phyloP scores from a whole-genome alignment of 2,329 filamentous ascomycete genomes.

The Beauveria asiatica region DNA sequence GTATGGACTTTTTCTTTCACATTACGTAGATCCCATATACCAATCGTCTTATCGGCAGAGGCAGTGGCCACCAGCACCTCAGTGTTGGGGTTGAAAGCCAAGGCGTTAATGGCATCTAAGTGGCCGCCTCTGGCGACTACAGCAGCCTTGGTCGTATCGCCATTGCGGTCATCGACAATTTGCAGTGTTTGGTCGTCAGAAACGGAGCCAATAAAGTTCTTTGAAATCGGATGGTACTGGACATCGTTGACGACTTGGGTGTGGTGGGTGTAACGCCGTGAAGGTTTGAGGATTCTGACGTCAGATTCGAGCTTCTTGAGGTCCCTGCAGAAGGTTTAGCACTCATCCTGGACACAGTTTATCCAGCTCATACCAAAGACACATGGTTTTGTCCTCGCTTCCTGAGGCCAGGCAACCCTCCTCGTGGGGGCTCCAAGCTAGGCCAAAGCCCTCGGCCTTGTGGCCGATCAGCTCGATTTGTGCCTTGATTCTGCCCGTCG shows the following conservation, averaged over 20 bases:
- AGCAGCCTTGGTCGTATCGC: slow-evolving; percentile 57
- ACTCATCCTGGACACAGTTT: background rate
- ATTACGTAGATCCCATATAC: slow-evolving; percentile 90
- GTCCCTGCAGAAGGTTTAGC: slow-evolving; percentile 48
- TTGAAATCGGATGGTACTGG: slow-evolving; percentile 83
- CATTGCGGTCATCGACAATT: slow-evolving; percentile 75
- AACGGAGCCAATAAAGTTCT: slow-evolving; percentile 79
- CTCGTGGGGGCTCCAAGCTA: slow-evolving; percentile 84
- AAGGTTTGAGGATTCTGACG: slow-evolving; percentile 61
- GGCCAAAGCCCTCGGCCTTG: slow-evolving; percentile 78
- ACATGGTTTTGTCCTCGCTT: slow-evolving; percentile 85
- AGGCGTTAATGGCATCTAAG: slow-evolving; percentile 86
- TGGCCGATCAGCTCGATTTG: slow-evolving; percentile 84
- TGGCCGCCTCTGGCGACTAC: slow-evolving; percentile 67
- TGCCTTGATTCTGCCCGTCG: slow-evolving; percentile 57
- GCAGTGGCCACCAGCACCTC: slow-evolving; percentile 87
- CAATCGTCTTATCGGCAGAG: slow-evolving; percentile 91
- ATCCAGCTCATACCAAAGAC: slow-evolving; percentile 60
- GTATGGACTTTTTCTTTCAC: slow-evolving; percentile 84
- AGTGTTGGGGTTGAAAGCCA: slow-evolving; percentile 88
- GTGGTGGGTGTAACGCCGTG: slow-evolving; percentile 77
- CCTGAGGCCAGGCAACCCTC: slow-evolving; percentile 80
- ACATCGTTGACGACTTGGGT: slow-evolving; percentile 92
- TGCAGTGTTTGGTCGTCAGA: slow-evolving; percentile 93
- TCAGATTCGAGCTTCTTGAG: slow-evolving; percentile 65